Evolutionary conservation across 2,329 filamentous ascomycete species (phyloP), one percentile per base, ranked within the genome.

Genomic region (Colletotrichum sansevieriae): DNA sequence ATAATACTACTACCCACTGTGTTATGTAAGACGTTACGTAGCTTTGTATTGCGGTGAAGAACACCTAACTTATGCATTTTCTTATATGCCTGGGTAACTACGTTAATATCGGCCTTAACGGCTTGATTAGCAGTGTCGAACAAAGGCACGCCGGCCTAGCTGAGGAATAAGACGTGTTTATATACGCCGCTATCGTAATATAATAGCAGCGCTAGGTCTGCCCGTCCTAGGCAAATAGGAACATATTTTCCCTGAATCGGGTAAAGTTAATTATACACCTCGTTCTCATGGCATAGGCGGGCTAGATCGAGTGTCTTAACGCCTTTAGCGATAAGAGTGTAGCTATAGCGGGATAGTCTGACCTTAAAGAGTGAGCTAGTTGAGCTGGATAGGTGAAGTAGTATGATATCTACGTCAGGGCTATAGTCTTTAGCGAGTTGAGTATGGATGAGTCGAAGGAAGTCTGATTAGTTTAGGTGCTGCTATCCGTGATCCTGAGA

Each of bases 291-390:
- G 18, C 63, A 71, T 3, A 82, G 70, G 35, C 59, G 57, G 5
- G 3, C 20, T 1, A 65, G 33, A 55, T 78, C 56, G 5, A 59
- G 10, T 0, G 22, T 43, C 71, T 81, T 74, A 13, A 82, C 73
- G 4, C 78, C 80, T 71, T 83, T 83, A 13, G 79, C 78, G 2
- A 82, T 75, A 20, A 82, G 7, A 8, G 6, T 29, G 7, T 29
- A 29, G 29, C 72, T 81, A 55, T 83, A 83, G 49, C 79, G 76
- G 39, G 75, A 75, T 1, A 82, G 71, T 8, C 76, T 67, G 6
- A 83, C 43, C 71, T 82, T 82, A 70, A 81, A 81, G 55, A 82
- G 74, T 11, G 76, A 72, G 1, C 79, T 76, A 15, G 74, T 33
- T 8, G 74, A 44, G 1, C 78, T 75, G 7, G 71, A 73, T 5